Evolutionary conservation across 176 grass and related monocot genomes (phyloP).

Genomic region (Carex parvula): DNA sequence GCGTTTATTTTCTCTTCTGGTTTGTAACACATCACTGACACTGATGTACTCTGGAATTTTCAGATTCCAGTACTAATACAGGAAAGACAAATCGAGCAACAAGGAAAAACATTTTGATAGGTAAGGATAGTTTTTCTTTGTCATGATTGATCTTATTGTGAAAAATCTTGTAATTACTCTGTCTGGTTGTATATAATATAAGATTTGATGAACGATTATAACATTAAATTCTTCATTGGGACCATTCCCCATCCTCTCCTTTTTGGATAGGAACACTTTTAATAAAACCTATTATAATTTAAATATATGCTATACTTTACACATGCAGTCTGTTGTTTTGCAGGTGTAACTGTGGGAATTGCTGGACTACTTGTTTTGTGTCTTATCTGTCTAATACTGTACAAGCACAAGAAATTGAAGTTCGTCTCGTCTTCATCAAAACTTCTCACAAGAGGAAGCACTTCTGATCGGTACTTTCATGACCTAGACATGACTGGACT

Average conservation of each 20-base stretch:
- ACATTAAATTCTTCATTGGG: background rate
- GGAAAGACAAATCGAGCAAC: background rate
- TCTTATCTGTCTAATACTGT: background rate
- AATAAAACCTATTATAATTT: background rate
- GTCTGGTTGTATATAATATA: background rate
- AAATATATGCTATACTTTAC: background rate
- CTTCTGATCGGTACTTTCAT: slow-evolving; percentile 38
- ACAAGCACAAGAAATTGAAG: slow-evolving; percentile 42
- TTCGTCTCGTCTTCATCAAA: slow-evolving; percentile 6
- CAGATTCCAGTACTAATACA: background rate
- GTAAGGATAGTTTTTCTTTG: background rate
- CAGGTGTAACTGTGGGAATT: slow-evolving; percentile 17
- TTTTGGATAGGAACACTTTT: background rate
- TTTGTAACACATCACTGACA: background rate
- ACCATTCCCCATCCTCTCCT: background rate
- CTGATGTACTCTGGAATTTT: background rate
- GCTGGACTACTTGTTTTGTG: background rate
- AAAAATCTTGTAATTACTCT: background rate
- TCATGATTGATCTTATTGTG: background rate
- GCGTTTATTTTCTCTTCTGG: background rate
- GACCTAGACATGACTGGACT: slow-evolving; percentile 41
- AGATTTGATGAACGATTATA: background rate
- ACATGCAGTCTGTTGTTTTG: background rate
- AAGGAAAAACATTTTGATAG: background rate
- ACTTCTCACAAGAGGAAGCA: slow-evolving; percentile 19